Percentiles rank a stretch among this genome's conserved stretches.
Conservation (phyloP, 352 stramenopile species). For the Pythium grandisporangium region DNA sequence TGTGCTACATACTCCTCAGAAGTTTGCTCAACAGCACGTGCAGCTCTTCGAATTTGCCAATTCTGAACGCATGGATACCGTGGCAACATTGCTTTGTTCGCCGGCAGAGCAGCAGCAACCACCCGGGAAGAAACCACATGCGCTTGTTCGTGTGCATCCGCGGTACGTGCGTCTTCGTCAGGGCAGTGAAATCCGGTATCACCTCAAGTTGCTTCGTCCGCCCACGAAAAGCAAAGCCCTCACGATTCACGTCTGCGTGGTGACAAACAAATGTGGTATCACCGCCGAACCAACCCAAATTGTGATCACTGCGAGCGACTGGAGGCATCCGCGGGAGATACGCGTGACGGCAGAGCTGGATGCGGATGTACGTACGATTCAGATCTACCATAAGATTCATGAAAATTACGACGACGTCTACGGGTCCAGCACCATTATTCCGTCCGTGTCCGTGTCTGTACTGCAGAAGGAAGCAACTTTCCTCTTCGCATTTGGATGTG, state of each 20-base stretch:
- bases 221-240: constrained; percentile 44
- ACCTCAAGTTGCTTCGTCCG: constrained; percentile 35
- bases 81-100: no score
- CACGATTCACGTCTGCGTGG: constrained; percentile 49
- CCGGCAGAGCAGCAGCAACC: no score
- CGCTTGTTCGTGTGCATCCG: constrained; percentile 41
- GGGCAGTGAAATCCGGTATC: constrained; percentile 53
- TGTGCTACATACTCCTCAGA: no score
- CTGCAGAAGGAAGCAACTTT: constrained; percentile 66
- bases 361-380: constrained; percentile 48
- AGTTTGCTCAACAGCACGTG: not conserved
- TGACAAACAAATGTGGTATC: constrained; percentile 58
- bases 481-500: constrained; percentile 61
- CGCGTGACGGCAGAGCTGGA: constrained; percentile 26
- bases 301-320: constrained; percentile 43
- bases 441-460: constrained; percentile 60
- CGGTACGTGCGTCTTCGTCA: constrained; percentile 56
- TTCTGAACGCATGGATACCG: no score
- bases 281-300: constrained; percentile 31
- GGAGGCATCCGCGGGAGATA: constrained; percentile 35
- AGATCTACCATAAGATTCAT: constrained; percentile 69
- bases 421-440: constrained; percentile 29
- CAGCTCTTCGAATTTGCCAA: not conserved
- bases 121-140: constrained; percentile 21
- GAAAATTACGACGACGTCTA: constrained; percentile 42